Evolutionary conservation across 331 rosid genomes (phyloP), one percentile per base, ranked within the genome.

Genomic region (Spiraea crenata): DNA sequence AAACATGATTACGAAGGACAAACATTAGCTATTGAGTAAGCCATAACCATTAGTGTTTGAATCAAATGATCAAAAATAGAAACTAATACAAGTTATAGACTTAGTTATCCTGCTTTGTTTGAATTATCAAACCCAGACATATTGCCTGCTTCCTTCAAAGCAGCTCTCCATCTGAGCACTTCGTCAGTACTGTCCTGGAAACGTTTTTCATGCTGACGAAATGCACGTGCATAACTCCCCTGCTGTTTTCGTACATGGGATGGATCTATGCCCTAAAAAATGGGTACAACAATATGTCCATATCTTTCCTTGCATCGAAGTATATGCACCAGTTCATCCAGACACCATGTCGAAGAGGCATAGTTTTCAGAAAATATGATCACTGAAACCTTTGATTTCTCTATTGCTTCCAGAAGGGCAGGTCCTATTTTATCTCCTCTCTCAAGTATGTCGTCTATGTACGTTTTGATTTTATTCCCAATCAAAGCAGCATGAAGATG

Each of bases 291-390:
- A 9, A 8, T 2, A 3, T 25, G 37, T 15, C 48, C 65, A 16
- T 40, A 0, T 46, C 7, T 31, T 39, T 25, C n/a, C 16, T 2
- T 16, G 57, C 80, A 76, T 42, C 62, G 0, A 5, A 71, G 61
- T 16, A 72, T 72, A 39, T 72, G 48, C 3, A 8, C 69, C 0
- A 72, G 76, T 13, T 72, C 76, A 0, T 3, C 8, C 4, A 61
- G 14, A 4, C 76, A 61, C 76, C 76, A 72, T 4, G 45, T n/a
- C 1, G 80, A 76, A 62, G 49, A 37, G 4, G 72, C 72, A 56
- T 65, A 74, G 44, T 57, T 0, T 12, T 65, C 0, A 11, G 77
- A 76, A 7, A 76, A 69, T n/a, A 76, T 48, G n/a, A 69, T 14
- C 6, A 76, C 16, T 0, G 13, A 70, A 41, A 69, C 11, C 48